Conservation (phyloP, 139 green algal species). For the Nannochloris sp. region DNA sequence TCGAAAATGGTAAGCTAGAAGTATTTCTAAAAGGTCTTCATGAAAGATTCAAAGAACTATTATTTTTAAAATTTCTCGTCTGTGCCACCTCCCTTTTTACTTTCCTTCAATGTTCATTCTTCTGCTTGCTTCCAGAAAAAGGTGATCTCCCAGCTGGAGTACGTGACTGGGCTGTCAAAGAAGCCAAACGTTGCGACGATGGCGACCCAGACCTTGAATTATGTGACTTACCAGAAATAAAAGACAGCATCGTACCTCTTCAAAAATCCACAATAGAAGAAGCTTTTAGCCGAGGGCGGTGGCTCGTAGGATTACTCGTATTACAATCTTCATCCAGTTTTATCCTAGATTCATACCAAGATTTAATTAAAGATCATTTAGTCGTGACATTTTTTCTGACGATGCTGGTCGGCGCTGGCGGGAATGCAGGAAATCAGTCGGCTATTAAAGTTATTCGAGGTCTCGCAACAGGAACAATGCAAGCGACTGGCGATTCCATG, state of each 20-base stretch:
- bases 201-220: conserved; percentile 64
- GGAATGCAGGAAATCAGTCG: conserved; percentile 83
- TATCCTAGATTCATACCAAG: conserved; percentile 71
- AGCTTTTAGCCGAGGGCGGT: conserved; percentile 43
- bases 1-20: too few relatives aligned
- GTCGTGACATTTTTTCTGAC: conserved; percentile 91
- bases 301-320: conserved; percentile 75
- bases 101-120: too few relatives aligned
- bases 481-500: conserved; percentile 27
- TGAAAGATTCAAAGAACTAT: too few relatives aligned
- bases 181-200: conserved; percentile 14
- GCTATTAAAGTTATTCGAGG: conserved; percentile 89
- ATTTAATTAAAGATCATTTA: conserved; percentile 68
- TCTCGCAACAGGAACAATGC: conserved; percentile 54
- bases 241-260: conserved; percentile 13
- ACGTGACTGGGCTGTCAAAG: conserved; percentile 16
- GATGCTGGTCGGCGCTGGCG: conserved; percentile 77
- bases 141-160: too few relatives aligned
- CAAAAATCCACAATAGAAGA: conserved; percentile 19
- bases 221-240: conserved; percentile 33
- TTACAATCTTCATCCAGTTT: conserved; percentile 69
- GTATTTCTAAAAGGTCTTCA: too few relatives aligned
- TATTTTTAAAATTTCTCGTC: too few relatives aligned
- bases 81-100: too few relatives aligned
- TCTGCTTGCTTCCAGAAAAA: too few relatives aligned